These are phyloP conservation scores for Chaetothyriales sp. DNA, from an alignment of 2,329 filamentous ascomycete genomes.

Conservation along the genomic window DNA sequence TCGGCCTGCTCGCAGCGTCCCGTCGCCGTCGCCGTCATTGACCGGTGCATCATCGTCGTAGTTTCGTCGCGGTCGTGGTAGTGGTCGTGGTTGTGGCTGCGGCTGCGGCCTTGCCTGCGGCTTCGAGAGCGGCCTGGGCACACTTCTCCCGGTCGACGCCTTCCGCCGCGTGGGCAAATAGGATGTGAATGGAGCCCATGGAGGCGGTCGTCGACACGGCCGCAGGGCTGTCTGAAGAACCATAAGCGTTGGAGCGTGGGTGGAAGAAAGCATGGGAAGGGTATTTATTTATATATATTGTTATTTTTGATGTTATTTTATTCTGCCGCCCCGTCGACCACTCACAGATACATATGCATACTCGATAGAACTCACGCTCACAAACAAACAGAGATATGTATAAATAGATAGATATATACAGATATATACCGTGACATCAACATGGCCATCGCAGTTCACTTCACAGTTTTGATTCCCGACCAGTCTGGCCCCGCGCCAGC, in stretches of 20 bases:
- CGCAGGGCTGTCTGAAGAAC: background rate
- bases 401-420: no score
- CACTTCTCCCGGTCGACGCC: background rate
- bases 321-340: no score
- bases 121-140: no score
- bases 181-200: background rate
- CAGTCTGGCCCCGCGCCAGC: conserved; percentile 10
- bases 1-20: background rate
- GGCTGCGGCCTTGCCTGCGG: no score
- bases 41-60: background rate
- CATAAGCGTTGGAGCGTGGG: background rate
- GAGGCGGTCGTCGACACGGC: background rate
- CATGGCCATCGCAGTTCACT: no score
- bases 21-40: background rate
- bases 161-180: background rate
- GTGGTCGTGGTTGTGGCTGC: no score
- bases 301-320: no score
- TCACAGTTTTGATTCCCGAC: background rate
- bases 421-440: no score
- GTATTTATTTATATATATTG: no score
- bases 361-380: no score
- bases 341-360: no score
- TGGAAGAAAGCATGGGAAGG: background rate
- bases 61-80: background rate
- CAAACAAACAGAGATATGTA: no score